phyloP scores from a whole-genome alignment of 2,329 filamentous ascomycete genomes.

The Penicillium olsonii region DNA sequence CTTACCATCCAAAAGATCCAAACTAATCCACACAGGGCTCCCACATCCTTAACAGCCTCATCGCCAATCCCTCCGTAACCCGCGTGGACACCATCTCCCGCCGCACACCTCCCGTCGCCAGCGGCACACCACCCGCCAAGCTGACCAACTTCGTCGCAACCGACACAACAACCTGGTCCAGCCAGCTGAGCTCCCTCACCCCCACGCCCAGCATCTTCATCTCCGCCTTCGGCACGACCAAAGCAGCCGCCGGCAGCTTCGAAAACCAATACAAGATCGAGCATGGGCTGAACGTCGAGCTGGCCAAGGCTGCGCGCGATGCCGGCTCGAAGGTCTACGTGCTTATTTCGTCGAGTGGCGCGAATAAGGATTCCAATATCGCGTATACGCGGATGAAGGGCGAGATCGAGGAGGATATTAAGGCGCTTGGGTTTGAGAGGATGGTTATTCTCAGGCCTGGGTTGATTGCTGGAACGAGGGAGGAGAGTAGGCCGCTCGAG shows the following conservation, averaged over 20 bases:
- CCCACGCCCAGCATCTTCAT: constrained; percentile 67
- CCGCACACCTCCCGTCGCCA: constrained; percentile 39
- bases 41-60: constrained; percentile 65
- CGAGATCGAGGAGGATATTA: constrained; percentile 78
- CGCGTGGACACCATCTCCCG: constrained; percentile 50
- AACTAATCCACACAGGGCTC: constrained; percentile 57
- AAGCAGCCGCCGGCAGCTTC: constrained; percentile 70
- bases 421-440: constrained; percentile 72
- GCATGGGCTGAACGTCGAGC: constrained; percentile 78
- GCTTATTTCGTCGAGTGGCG: constrained; percentile 64
- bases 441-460: constrained; percentile 75
- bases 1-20: background rate
- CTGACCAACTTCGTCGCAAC: constrained; percentile 66
- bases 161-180: constrained; percentile 70
- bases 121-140: constrained; percentile 58
- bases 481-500: constrained; percentile 62
- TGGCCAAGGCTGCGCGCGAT: constrained; percentile 73
- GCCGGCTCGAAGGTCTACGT: constrained; percentile 75
- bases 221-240: constrained; percentile 79
- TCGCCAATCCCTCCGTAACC: constrained; percentile 39
- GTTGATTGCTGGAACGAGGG: constrained; percentile 70
- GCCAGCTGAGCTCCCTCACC: constrained; percentile 56
- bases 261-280: constrained; percentile 85
- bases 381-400: constrained; percentile 75
- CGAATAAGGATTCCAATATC: constrained; percentile 56